phyloP scores from a whole-genome alignment of 495 filamentous ascomycete genomes.

The Clavariopsis aquatica region DNA sequence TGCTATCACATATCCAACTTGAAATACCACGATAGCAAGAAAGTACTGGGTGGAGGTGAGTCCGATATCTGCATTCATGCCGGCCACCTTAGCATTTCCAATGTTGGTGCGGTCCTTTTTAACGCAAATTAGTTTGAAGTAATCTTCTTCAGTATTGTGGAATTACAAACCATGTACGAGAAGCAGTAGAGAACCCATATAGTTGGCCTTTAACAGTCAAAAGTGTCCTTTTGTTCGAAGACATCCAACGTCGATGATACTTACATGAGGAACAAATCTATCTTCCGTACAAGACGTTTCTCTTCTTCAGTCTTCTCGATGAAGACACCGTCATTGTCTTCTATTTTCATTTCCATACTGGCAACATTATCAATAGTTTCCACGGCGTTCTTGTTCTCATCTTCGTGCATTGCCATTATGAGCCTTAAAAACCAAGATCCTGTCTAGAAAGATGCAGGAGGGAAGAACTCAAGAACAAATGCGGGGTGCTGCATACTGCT shows the following conservation, averaged over 20 bases:
- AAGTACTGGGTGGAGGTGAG: conserved; percentile 30
- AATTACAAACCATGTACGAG: conserved; percentile 30
- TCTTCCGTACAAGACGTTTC: conserved; percentile 37
- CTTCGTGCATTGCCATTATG: conserved; percentile 12
- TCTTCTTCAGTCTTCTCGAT: conserved; percentile 25
- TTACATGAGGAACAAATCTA: conserved; percentile 33
- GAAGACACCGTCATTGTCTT: conserved; percentile 7
- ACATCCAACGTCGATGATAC: too few relatives aligned
- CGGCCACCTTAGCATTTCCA: conserved; percentile 37
- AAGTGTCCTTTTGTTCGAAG: too few relatives aligned
- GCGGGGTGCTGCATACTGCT: not conserved
- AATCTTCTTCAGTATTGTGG: not conserved
- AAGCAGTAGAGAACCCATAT: conserved; percentile 38
- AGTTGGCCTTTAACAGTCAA: conserved; percentile 15
- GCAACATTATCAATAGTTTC: conserved; percentile 17
- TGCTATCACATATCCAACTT: conserved; percentile 51
- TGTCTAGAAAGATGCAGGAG: not conserved
- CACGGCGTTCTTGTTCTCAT: conserved; percentile 12
- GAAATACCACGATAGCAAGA: conserved; percentile 47
- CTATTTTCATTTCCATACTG: conserved; percentile 5
- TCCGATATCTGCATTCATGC: conserved; percentile 33
- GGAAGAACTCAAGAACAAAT: not conserved
- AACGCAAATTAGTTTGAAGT: too few relatives aligned
- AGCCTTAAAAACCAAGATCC: not conserved
- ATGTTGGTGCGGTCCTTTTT: conserved; percentile 34